phyloP scores from a whole-genome alignment of 1,284 basidiomycete genomes.

The Cutaneotrichosporon arboriforme region DNA sequence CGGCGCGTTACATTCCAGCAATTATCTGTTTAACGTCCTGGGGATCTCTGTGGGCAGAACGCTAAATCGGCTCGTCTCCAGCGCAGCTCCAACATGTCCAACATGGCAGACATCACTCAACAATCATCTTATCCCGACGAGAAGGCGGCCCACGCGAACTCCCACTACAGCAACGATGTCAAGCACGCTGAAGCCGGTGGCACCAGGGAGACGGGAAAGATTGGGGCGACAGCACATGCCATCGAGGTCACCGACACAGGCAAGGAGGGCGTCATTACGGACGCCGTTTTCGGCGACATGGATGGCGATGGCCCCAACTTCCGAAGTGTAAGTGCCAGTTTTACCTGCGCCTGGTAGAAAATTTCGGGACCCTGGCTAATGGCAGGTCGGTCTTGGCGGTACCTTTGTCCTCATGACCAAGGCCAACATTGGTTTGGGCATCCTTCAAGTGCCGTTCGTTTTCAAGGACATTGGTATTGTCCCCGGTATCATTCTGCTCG shows the following conservation, averaged over 20 bases:
- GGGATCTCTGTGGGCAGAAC: no score
- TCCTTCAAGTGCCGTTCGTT: slow-evolving; percentile 31
- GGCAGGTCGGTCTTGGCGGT: slow-evolving; percentile 10
- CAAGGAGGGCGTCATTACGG: background rate
- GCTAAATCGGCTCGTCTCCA: no score
- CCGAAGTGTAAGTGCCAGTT: slow-evolving; percentile 14
- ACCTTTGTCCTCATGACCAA: slow-evolving; percentile 22
- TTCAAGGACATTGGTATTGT: slow-evolving; percentile 27
- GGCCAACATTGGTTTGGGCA: slow-evolving; percentile 33
- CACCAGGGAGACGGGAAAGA: no score
- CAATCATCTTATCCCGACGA: no score
- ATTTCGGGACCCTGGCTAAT: background rate
- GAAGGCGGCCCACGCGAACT: no score
- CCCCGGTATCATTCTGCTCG: slow-evolving; percentile 30
- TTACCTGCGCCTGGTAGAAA: no score
- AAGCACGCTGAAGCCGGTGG: no score
- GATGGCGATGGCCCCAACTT: slow-evolving; percentile 25
- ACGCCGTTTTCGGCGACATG: slow-evolving; percentile 30
- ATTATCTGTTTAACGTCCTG: background rate
- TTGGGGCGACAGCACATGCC: no score
- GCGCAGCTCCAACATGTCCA: no score
- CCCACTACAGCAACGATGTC: no score
- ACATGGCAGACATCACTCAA: no score
- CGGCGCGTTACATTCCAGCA: no score
- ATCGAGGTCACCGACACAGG: background rate